phyloP scores from a whole-genome alignment of 495 filamentous ascomycete species.

The Penicillium lividum region DNA sequence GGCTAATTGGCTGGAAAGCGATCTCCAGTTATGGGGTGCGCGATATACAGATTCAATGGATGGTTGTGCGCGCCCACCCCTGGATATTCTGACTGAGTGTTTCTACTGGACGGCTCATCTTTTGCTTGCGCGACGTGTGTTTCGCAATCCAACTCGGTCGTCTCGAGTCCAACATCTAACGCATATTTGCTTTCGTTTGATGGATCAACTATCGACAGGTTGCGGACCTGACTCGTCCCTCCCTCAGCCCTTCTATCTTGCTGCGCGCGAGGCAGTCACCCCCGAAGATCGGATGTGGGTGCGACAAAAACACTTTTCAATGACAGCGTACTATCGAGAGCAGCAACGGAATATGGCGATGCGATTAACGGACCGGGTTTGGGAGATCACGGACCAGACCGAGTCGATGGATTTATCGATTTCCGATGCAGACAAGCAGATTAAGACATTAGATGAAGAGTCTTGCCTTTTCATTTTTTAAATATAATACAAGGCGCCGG shows the following conservation, averaged over 20 bases:
- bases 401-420: background rate
- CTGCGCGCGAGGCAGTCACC: slow-evolving; percentile 28
- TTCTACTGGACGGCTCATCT: slow-evolving; percentile 34
- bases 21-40: slow-evolving; percentile 27
- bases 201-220: slow-evolving; percentile 29
- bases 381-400: slow-evolving; percentile 23
- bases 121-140: slow-evolving; percentile 30
- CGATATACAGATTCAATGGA: background rate
- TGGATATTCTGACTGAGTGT: slow-evolving; percentile 34
- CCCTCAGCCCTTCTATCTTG: slow-evolving; percentile 31
- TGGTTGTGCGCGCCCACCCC: slow-evolving; percentile 5
- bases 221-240: slow-evolving; percentile 32
- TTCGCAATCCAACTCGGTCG: slow-evolving; percentile 25
- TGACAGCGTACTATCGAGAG: slow-evolving; percentile 33
- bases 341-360: slow-evolving; percentile 31
- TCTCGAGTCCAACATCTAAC: slow-evolving; percentile 28
- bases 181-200: slow-evolving; percentile 28
- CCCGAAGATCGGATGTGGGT: slow-evolving; percentile 25
- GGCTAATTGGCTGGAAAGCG: slow-evolving; percentile 23
- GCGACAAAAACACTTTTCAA: slow-evolving; percentile 29
- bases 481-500: background rate
- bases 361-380: slow-evolving; percentile 26
- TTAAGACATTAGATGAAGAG: slow-evolving; percentile 21
- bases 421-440: slow-evolving; percentile 15
- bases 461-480: slow-evolving; percentile 32